Evolutionary conservation across 169 alveolate genomes (phyloP), one percentile per base, ranked within the genome.

Genomic region (Pseudocohnilembus persalinus): DNA sequence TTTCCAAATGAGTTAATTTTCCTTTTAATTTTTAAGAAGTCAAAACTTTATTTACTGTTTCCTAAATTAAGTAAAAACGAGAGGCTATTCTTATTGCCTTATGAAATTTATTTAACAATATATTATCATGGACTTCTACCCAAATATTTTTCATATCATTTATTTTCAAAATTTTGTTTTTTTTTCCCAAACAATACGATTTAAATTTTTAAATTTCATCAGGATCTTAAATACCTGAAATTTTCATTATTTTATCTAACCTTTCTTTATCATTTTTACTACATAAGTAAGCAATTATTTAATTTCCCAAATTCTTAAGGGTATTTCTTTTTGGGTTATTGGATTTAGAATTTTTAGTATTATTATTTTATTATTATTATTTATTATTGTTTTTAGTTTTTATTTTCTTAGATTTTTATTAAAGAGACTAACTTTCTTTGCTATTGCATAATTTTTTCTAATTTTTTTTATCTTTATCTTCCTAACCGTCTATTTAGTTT

Each of bases 241-340:
- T 77, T 77, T 77, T 33, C 25, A 31, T 1, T 0, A 77, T 77
- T 31, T 31, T 77, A 31, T 77, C 63, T 33, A 32, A 33, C 0
- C 33, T 33, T 32, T 20, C 26, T 49, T 49, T 49, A 49, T 49
- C 68, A 49, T 77, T 31, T 34, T 33, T 77, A 29, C 63, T 77
- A 11, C 82, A 77, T 31, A 77, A 28, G 31, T 33, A 77, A 4
- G 82, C 34, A 28, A 77, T 77, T 33, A 77, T 77, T 33, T 77
- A 33, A 27, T 77, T 77, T 31, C 82, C 82, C 15, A 77, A n/a
- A 77, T 77, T 77, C 27, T 77, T 77, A 20, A 77, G 28, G 0
- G 82, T 77, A 25, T 77, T 77, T 77, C 82, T 77, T 34, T 77
- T 77, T 11, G 82, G 82, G 24, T 77, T 77, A 49, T 49, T 49